Conservation (phyloP, 305 asterid species). For the Petunia hybrid region DNA sequence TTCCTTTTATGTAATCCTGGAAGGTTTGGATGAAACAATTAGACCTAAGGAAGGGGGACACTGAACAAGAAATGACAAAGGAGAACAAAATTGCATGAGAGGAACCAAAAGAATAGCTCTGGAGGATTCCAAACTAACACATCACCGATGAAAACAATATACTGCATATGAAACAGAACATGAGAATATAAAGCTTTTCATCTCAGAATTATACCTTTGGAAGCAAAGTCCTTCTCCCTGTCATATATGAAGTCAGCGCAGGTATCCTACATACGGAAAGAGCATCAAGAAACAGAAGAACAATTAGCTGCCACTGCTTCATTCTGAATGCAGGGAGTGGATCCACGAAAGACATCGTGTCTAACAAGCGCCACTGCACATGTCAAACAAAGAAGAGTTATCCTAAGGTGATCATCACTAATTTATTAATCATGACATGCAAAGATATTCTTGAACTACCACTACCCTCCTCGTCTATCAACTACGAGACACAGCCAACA, state of each 20-base stretch:
- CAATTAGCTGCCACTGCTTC: conserved; percentile 84
- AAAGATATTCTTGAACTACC: conserved; percentile 19
- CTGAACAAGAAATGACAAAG: background rate
- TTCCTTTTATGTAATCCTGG: background rate
- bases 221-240: conserved; percentile 61
- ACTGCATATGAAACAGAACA: background rate
- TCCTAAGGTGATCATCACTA: conserved; percentile 12
- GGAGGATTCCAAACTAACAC: background rate
- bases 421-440: conserved; percentile 5
- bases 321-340: conserved; percentile 81
- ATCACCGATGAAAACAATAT: background rate
- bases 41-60: background rate
- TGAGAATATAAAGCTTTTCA: conserved; percentile 20
- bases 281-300: conserved; percentile 82
- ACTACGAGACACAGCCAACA: conserved; percentile 9
- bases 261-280: conserved; percentile 81
- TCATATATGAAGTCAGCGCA: conserved; percentile 60
- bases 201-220: conserved; percentile 65
- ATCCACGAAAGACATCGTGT: conserved; percentile 85
- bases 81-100: background rate
- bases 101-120: background rate
- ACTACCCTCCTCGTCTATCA: conserved; percentile 19
- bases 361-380: conserved; percentile 71
- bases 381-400: conserved; percentile 13
- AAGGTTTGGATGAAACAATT: conserved; percentile 16